Evolutionary conservation across 1,284 basidiomycete species (phyloP).

Genomic region (Golubevia pallescens): DNA sequence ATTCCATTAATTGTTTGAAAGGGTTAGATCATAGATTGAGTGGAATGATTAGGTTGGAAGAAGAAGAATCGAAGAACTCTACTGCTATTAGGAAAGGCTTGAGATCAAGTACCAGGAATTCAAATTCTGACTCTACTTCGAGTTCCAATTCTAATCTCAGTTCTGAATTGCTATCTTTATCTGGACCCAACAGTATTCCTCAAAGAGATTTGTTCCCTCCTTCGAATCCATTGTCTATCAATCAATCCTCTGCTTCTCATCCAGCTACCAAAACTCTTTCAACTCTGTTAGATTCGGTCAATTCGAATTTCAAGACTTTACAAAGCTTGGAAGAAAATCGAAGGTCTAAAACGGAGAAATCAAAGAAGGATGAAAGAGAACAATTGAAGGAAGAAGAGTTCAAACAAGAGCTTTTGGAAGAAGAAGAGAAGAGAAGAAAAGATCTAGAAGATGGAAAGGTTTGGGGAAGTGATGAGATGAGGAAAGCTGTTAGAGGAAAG

Average conservation of each 20-base stretch:
- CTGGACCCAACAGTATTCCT: constrained; percentile 23
- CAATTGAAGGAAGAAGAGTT: not conserved
- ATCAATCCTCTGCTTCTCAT: not conserved
- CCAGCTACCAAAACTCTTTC: not conserved
- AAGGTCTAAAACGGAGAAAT: constrained; percentile 6
- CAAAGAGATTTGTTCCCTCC: constrained; percentile 37
- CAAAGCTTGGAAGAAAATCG: constrained; percentile 10
- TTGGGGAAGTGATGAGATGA: constrained; percentile 18
- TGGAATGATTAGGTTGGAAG: constrained; percentile 27
- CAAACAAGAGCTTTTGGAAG: constrained; percentile 15
- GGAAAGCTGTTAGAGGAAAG: constrained; percentile 12
- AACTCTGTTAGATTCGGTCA: constrained; percentile 14
- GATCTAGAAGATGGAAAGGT: constrained; percentile 17
- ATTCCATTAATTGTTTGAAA: constrained; percentile 30
- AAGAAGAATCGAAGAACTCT: constrained; percentile 23
- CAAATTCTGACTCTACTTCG: constrained; percentile 3
- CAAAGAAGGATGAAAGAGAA: not conserved
- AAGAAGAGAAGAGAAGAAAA: constrained; percentile 27
- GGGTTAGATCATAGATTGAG: constrained; percentile 22
- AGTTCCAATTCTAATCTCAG: constrained; percentile 6
- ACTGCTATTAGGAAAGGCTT: too few species aligned
- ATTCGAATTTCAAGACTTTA: constrained; percentile 15
- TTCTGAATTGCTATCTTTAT: constrained; percentile 10
- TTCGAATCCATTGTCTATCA: not conserved
- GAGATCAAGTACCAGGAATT: too few species aligned